Base-by-base conservation (phyloP, 495 filamentous ascomycete genomes). In the Aspergillus saccharolyticus region DNA sequence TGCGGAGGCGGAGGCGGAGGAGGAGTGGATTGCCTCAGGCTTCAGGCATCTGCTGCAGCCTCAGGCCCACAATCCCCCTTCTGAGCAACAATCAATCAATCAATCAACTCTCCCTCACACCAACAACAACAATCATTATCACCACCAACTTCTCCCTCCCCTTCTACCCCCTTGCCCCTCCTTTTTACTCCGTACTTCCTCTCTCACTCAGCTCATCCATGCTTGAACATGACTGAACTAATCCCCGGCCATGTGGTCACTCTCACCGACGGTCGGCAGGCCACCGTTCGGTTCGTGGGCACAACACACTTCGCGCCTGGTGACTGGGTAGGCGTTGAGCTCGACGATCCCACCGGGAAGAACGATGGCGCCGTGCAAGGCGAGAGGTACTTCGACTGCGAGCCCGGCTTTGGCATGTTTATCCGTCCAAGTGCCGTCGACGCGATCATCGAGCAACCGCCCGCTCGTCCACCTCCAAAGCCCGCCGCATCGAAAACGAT, bases 281-380 rank as follows among this genome's bases (percentile, higher is more conserved):
- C 79, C 63, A 85, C 80, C 57, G 80, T 97, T 45, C 89, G 89
- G 63, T 98, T 86, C 70, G 72, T 90, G 58, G 94, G 94, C 59
- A 76, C 79, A 45, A 89, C 92, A 22, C 73, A 81, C 57, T 96
- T 97, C 70, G 84, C 89, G 30, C 67, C 70, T 3, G 95, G 91
- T 53, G 86, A 89, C 24, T 98, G 93, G 90, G 76, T 96, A 52
- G 94, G 94, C 52, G 80, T 97, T 46, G 92, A 96, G 78, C 81
- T 98, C 57, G 85, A 89, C 43, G 87, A 88, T 39, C 75, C 83
- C n/a, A 80, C 78, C 12, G 94, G 94, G 12, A 97, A 98, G 74
- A 97, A 98, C 65, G 90, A 98, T 79, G 94, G 94, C 61, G 83
- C 87, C 25, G 89, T 97, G 42, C 83, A 93, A 70, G 93, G 91